A percentile compares a stretch with the other conserved stretches of the same genome.
Evolutionary conservation across 192 early-diverging fungal species (phyloP).

Genomic region (Diversispora eburnea): DNA sequence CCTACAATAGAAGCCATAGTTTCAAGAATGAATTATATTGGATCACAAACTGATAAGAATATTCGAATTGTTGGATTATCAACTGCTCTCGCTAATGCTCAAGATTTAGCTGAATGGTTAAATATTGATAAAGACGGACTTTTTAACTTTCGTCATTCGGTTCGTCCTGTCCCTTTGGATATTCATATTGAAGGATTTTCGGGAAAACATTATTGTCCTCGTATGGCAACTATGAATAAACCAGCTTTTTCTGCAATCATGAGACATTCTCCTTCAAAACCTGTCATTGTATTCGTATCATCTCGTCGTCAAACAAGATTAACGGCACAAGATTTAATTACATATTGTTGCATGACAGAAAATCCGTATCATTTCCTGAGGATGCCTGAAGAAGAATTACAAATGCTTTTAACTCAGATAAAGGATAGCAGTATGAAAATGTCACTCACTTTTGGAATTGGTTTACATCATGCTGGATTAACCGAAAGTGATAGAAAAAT

Average conservation of each 20-base stretch:
- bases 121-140: slow-evolving; percentile 81
- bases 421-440: slow-evolving; percentile 77
- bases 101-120: slow-evolving; percentile 95
- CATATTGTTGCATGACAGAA: slow-evolving; percentile 88
- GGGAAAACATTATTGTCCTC: slow-evolving; percentile 94
- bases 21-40: slow-evolving; percentile 96
- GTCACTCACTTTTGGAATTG: slow-evolving; percentile 92
- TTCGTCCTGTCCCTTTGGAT: slow-evolving; percentile 95
- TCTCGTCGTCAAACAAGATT: slow-evolving; percentile 95
- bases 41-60: slow-evolving; percentile 63
- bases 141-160: slow-evolving; percentile 96
- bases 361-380: slow-evolving; percentile 86
- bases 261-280: slow-evolving; percentile 89
- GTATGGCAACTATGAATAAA: slow-evolving; percentile 99
- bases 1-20: slow-evolving; percentile 98
- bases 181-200: slow-evolving; percentile 97
- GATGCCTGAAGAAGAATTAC: slow-evolving; percentile 79
- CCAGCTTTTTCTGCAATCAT: slow-evolving; percentile 93
- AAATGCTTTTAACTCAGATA: slow-evolving; percentile 64
- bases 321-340: slow-evolving; percentile 95
- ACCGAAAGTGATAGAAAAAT: slow-evolving; percentile 81
- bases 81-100: slow-evolving; percentile 95
- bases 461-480: slow-evolving; percentile 95
- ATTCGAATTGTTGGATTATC: slow-evolving; percentile 94
- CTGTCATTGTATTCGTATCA: slow-evolving; percentile 97